phyloP scores from a whole-genome alignment of 2,329 filamentous ascomycete species.

The Colletotrichum tropicale region DNA sequence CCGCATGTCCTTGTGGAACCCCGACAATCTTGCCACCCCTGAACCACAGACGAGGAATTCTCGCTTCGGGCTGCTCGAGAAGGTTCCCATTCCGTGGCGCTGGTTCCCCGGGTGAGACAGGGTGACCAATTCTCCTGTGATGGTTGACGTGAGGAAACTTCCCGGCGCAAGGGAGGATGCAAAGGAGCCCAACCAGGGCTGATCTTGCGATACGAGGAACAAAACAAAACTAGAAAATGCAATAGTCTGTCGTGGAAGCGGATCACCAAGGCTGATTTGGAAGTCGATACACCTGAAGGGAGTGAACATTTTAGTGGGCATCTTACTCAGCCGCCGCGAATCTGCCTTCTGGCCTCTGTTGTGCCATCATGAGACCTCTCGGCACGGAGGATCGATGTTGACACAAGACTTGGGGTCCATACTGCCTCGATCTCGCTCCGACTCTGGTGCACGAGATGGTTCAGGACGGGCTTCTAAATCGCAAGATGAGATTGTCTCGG shows the following conservation, averaged over 20 bases:
- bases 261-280: background rate
- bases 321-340: background rate
- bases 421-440: background rate
- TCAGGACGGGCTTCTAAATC: background rate
- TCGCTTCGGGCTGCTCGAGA: background rate
- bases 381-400: background rate
- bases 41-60: background rate
- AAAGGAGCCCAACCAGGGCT: background rate
- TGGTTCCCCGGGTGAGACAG: slow-evolving; percentile 6
- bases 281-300: background rate
- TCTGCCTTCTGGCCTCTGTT: background rate
- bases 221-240: background rate
- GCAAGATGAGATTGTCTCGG: background rate
- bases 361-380: background rate
- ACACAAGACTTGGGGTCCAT: background rate
- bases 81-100: slow-evolving; percentile 16
- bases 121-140: background rate
- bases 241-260: background rate
- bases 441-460: background rate
- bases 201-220: background rate
- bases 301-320: background rate
- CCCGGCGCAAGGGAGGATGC: background rate
- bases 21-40: background rate
- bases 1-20: slow-evolving; percentile 9
- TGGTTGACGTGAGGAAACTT: background rate